phyloP scores from a whole-genome alignment of 768 basidiomycete species.

The Trametes cubensis region DNA sequence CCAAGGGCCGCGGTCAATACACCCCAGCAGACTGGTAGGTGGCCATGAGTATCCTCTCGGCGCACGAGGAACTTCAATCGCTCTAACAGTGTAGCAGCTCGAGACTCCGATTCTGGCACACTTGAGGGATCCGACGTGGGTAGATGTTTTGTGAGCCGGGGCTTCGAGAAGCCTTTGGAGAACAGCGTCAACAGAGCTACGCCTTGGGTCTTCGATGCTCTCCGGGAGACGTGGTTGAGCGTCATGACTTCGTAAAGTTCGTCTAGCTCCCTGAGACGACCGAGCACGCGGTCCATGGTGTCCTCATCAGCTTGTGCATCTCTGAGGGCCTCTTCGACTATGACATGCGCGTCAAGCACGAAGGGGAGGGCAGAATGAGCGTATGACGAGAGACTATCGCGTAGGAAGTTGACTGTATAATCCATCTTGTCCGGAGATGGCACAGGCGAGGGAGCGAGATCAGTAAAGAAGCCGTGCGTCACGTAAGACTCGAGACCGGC shows the following conservation, averaged over 20 bases:
- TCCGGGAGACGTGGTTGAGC: conserved; percentile 83
- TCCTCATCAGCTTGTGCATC: not conserved
- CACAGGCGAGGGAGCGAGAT: conserved; percentile 32
- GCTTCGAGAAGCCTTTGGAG: conserved; percentile 73
- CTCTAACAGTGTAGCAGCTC: conserved; percentile 52
- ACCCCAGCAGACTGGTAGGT: conserved; percentile 92
- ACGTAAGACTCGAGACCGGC: conserved; percentile 89
- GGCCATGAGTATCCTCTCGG: conserved; percentile 68
- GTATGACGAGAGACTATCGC: conserved; percentile 76
- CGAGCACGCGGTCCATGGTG: conserved; percentile 15
- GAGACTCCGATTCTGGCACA: conserved; percentile 30
- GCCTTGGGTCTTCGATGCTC: conserved; percentile 91
- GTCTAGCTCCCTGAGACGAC: conserved; percentile 59
- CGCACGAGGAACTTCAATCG: conserved; percentile 70
- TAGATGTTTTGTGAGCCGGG: conserved; percentile 38
- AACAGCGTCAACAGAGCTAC: conserved; percentile 90
- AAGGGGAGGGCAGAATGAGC: conserved; percentile 77
- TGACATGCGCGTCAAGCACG: conserved; percentile 68
- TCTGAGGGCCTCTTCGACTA: conserved; percentile 31
- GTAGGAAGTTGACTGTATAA: conserved; percentile 62
- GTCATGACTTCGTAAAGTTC: conserved; percentile 82
- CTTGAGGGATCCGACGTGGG: conserved; percentile 5
- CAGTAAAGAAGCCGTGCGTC: conserved; percentile 73
- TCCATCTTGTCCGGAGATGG: conserved; percentile 35
- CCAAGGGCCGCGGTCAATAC: conserved; percentile 78